Evolutionary conservation across 2,329 filamentous ascomycete species (phyloP).

Genomic region (Cordyceps farinosa): DNA sequence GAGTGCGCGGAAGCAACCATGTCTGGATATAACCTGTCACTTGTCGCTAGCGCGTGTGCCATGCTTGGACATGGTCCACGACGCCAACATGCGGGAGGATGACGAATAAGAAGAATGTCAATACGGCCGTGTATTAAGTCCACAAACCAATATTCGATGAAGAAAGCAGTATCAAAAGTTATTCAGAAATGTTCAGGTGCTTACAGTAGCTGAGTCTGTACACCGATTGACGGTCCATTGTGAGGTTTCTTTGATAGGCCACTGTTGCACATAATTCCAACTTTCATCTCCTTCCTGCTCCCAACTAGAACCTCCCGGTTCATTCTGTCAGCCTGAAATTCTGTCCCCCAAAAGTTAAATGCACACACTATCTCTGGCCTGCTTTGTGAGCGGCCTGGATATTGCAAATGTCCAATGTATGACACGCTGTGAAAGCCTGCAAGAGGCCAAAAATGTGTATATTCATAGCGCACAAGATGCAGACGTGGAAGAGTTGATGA

Average conservation of each 20-base stretch:
- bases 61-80: not conserved
- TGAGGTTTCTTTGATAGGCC: not conserved
- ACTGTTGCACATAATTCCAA: not conserved
- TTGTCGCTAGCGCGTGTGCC: not conserved
- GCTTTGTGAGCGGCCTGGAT: conserved; percentile 16
- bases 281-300: not conserved
- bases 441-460: conserved; percentile 20
- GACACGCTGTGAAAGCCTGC: conserved; percentile 22
- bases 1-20: not conserved
- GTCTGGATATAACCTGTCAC: not conserved
- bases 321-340: not conserved
- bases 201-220: not conserved
- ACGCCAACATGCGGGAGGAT: not conserved
- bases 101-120: too few relatives aligned
- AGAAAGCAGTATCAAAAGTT: not conserved
- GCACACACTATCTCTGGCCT: not conserved
- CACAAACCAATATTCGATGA: too few relatives aligned
- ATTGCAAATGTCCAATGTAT: conserved; percentile 21
- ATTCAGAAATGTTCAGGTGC: not conserved
- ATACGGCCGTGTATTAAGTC: too few relatives aligned
- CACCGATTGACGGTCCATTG: not conserved
- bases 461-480: conserved; percentile 22
- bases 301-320: not conserved
- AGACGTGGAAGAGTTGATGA: conserved; percentile 85
- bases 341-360: not conserved